These are phyloP conservation scores for Phellopilus nigrolimitatus DNA, from an alignment of 1,284 basidiomycete genomes.

Conservation along the genomic window DNA sequence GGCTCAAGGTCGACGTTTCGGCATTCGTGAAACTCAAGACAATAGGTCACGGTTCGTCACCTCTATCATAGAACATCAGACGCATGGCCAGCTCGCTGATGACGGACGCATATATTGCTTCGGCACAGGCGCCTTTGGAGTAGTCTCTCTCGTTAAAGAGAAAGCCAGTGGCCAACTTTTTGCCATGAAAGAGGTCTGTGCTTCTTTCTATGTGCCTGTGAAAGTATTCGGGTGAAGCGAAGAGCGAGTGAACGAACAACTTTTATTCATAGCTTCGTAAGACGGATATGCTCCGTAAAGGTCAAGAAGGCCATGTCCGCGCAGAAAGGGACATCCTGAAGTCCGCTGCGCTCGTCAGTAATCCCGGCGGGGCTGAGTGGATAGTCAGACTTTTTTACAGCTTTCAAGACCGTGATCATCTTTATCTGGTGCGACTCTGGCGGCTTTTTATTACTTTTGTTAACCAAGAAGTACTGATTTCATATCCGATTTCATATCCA, in stretches of 20 bases:
- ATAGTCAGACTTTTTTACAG: constrained; percentile 92
- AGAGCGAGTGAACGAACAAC: constrained; percentile 26
- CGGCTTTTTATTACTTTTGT: constrained; percentile 25
- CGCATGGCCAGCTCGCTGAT: constrained; percentile 22
- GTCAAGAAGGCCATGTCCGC: constrained; percentile 95
- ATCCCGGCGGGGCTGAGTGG: constrained; percentile 77
- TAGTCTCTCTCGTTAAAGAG: constrained; percentile 90
- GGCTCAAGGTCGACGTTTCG: constrained; percentile 78
- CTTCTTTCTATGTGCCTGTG: constrained; percentile 24
- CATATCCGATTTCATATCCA: constrained; percentile 42
- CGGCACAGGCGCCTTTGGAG: constrained; percentile 82
- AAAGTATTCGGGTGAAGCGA: constrained; percentile 16
- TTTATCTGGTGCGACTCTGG: constrained; percentile 75
- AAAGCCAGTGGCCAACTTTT: constrained; percentile 75
- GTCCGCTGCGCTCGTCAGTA: constrained; percentile 68
- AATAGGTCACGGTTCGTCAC: constrained; percentile 81
- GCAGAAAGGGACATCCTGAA: constrained; percentile 88
- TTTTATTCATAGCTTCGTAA: constrained; percentile 69
- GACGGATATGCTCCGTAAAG: constrained; percentile 94
- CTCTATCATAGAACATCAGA: constrained; percentile 9
- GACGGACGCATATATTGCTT: constrained; percentile 12
- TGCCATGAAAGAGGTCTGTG: constrained; percentile 91
- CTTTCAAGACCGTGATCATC: constrained; percentile 87
- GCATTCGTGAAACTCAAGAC: constrained; percentile 90
- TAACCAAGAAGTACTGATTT: constrained; percentile 51